phyloP scores from a whole-genome alignment of 768 basidiomycete species.

The Mycena galopus region DNA sequence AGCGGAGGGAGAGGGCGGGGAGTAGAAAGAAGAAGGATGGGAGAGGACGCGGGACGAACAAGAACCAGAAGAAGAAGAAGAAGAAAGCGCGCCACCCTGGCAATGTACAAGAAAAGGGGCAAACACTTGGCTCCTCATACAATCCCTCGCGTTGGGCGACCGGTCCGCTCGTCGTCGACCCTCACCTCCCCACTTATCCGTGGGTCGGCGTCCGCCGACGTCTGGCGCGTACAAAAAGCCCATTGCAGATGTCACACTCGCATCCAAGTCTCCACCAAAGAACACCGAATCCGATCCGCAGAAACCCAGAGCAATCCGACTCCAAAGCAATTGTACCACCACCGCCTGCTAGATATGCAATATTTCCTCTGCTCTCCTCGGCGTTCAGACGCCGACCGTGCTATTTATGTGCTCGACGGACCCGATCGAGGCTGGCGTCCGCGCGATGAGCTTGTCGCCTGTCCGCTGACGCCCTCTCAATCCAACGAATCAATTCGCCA shows the following conservation, averaged over 20 bases:
- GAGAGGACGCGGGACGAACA: background rate
- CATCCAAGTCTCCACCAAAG: background rate
- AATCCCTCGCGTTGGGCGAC: background rate
- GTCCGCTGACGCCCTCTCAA: background rate
- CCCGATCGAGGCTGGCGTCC: too few relatives aligned
- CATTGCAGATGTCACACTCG: background rate
- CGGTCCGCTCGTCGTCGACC: background rate
- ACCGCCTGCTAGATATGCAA: slow-evolving; percentile 21
- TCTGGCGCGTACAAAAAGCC: too few relatives aligned
- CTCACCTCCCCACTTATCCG: background rate
- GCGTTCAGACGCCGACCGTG: background rate
- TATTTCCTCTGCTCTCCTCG: slow-evolving; percentile 1
- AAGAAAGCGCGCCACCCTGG: background rate
- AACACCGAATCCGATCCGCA: background rate
- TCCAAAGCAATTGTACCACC: slow-evolving; percentile 21
- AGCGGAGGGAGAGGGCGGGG: background rate
- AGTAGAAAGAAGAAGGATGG: background rate
- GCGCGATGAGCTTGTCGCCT: too few relatives aligned
- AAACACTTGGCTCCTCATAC: background rate
- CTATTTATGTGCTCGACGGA: slow-evolving; percentile 1
- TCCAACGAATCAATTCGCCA: background rate
- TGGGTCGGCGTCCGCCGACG: too few relatives aligned
- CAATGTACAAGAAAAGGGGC: slow-evolving; percentile 7
- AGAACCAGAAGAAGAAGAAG: background rate
- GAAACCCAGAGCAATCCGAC: background rate